phyloP scores from a whole-genome alignment of 2,329 filamentous ascomycete genomes.

The Fusarium mangiferae region DNA sequence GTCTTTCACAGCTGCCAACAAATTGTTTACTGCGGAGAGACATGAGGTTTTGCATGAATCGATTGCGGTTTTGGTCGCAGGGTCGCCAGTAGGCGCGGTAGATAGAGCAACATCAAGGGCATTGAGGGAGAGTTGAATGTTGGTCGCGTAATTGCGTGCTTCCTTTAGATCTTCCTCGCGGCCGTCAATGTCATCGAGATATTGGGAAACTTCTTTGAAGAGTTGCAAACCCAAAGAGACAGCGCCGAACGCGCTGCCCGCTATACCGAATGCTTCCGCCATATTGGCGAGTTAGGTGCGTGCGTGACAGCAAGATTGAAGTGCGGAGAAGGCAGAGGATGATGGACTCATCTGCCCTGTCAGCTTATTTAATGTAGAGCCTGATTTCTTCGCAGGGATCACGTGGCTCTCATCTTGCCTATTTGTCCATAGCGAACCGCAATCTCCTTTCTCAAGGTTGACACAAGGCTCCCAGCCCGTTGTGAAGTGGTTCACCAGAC shows the following conservation, averaged over 20 bases:
- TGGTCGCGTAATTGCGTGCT: neutral
- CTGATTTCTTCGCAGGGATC: too few species aligned
- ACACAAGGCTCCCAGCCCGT: neutral
- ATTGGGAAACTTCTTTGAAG: neutral
- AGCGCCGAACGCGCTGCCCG: neutral
- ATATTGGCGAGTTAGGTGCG: rapidly evolving
- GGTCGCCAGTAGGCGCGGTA: too few species aligned
- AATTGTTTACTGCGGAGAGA: too few species aligned
- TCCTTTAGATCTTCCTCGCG: neutral
- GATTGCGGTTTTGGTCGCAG: too few species aligned
- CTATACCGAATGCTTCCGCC: neutral
- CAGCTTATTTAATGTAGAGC: rapidly evolving
- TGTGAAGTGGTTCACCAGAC: too few species aligned
- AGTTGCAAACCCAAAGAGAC: neutral
- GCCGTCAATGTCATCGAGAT: neutral
- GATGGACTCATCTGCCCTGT: neutral
- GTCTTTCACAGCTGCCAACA: neutral
- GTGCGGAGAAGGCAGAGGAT: neutral
- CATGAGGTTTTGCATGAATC: too few species aligned
- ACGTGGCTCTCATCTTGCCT: too few species aligned
- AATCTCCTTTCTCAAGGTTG: neutral
- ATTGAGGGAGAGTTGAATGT: too few species aligned
- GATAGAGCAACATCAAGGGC: too few species aligned
- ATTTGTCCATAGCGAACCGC: too few species aligned
- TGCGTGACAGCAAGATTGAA: too few species aligned